Base-by-base conservation (phyloP, 2,329 filamentous ascomycete genomes). In the Apiospora pterosperma region DNA sequence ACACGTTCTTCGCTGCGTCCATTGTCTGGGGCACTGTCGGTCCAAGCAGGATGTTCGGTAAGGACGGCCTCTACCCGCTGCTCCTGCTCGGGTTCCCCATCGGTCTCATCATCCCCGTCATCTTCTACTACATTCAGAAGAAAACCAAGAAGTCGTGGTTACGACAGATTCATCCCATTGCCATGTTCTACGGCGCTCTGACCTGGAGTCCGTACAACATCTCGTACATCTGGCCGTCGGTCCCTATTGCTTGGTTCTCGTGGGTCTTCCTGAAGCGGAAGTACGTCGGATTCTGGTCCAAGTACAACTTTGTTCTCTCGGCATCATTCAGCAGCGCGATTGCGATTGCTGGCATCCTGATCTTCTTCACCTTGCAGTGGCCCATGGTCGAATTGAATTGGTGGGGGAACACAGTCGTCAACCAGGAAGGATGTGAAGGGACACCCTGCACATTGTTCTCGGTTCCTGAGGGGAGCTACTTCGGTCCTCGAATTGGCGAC, bases 1-100 rank as follows among this genome's bases (percentile, higher is more conserved):
- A 84, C 71, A 84, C 82, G 4, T 85, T 86, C 73, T 87, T 86
- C 73, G 86, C 84, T 0, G 83, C 84, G n/a, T 69, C 70, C 7
- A 76, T 81, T 1, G 71, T 80, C 12, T 81, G 79, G 75, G 79
- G 78, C 11, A 79, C 77, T 5, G 72, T 81, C 12, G 78, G 79
- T 1, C 76, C 78, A 10, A 62, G 67, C 44, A 76, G 76, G 62
- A 74, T 81, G 10, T 82, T 77, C 59, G 78, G 78, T 3, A 63
- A 64, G 1, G 73, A 71, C 3, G 76, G 76, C 16, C 74, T 75
- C 44, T 81, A 81, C 68, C 75, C 74, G 1, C 69, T 59, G 10
- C 64, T 65, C 0, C 69, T 78, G 16, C 69, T 73, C 12, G 77
- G 76, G 16, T 80, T 79, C 66, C 75, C 76, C 8, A 67, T 77